Percentiles rank a stretch among this genome's conserved stretches.
Conservation (phyloP, 2,329 filamentous ascomycete genomes). For the Botrytis deweyae region DNA sequence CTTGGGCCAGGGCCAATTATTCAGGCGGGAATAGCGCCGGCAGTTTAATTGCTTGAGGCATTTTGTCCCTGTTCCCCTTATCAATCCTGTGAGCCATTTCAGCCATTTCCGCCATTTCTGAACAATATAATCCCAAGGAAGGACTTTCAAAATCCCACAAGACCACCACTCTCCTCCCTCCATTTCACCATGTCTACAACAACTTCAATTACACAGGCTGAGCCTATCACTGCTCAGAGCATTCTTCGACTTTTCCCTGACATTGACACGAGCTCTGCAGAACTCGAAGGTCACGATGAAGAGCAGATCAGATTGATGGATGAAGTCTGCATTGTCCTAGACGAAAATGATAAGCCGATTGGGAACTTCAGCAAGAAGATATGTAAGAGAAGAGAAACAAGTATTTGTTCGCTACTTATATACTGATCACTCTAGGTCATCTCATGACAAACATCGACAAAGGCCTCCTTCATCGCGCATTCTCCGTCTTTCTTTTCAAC, state of each 20-base stretch:
- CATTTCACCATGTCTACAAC: constrained; percentile 36
- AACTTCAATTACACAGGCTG: constrained; percentile 49
- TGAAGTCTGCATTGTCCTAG: constrained; percentile 95
- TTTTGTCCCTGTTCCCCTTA: background rate
- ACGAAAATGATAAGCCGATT: constrained; percentile 88
- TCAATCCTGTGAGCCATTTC: background rate
- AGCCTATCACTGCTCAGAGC: constrained; percentile 78
- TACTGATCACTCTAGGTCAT: constrained; percentile 63
- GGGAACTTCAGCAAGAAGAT: constrained; percentile 97
- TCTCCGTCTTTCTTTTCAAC: constrained; percentile 98
- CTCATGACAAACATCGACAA: constrained; percentile 98
- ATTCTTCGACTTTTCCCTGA: constrained; percentile 89
- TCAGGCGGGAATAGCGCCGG: background rate
- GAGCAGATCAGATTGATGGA: constrained; percentile 99
- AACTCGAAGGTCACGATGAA: constrained; percentile 88
- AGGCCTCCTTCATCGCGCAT: constrained; percentile 92
- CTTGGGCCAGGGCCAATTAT: background rate
- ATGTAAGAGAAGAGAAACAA: constrained; percentile 63
- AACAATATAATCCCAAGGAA: background rate
- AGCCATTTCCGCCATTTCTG: background rate
- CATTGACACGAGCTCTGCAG: constrained; percentile 66
- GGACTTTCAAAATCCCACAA: background rate
- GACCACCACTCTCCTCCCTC: background rate
- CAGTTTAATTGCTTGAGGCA: constrained; percentile 3
- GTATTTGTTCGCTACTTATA: constrained; percentile 21